A percentile compares a stretch with the other conserved stretches of the same genome.
Conservation (phyloP, 257 asterid genomes). For the Anisodus tanguticus region DNA sequence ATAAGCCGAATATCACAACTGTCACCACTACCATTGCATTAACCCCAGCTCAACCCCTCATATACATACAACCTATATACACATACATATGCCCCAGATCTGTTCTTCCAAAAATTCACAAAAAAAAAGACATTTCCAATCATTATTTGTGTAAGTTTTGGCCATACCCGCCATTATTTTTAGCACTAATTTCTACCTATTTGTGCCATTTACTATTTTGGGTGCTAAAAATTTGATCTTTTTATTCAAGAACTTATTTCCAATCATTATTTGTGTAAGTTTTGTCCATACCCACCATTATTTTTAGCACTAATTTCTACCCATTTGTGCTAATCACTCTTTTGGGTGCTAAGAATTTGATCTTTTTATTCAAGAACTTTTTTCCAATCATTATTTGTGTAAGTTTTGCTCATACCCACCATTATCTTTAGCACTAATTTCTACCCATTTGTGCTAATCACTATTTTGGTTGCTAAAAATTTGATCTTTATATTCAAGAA, state of each 20-base stretch:
- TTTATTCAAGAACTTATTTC: slow-evolving; percentile 12
- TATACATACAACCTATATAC: background rate
- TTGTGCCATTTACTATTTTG: background rate
- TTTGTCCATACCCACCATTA: background rate
- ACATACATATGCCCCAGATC: slow-evolving; percentile 31
- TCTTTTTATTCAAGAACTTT: slow-evolving; percentile 8
- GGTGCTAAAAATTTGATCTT: slow-evolving; percentile 23
- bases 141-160: slow-evolving; percentile 29
- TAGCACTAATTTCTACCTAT: background rate
- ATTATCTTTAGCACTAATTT: background rate
- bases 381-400: slow-evolving; percentile 32
- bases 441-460: background rate
- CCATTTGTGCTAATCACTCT: too few relatives aligned
- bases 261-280: slow-evolving; percentile 34
- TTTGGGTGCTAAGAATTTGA: background rate
- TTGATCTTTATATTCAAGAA: slow-evolving; percentile 24
- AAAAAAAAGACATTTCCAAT: slow-evolving; percentile 24
- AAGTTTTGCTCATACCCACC: slow-evolving; percentile 6
- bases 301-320: background rate
- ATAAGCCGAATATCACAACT: slow-evolving; percentile 48
- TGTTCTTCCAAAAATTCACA: slow-evolving; percentile 7
- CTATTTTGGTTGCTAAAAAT: background rate
- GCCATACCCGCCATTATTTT: background rate
- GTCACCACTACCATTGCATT: slow-evolving; percentile 48
- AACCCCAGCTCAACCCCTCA: slow-evolving; percentile 24